phyloP scores from a whole-genome alignment of 2,329 filamentous ascomycete genomes.

The Zasmidium angulare region DNA sequence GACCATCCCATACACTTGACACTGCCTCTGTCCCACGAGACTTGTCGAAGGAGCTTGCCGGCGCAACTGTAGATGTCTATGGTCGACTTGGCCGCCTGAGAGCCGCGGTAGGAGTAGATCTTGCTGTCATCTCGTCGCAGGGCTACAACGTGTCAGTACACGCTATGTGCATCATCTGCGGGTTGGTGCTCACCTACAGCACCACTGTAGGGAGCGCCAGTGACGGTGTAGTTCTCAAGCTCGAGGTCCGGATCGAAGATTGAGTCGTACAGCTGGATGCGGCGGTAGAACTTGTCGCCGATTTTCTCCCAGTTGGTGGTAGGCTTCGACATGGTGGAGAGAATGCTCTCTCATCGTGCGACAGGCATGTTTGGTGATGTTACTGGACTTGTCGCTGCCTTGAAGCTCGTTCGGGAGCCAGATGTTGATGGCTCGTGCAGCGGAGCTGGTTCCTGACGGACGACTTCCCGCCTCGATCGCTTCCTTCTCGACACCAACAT shows the following conservation, averaged over 20 bases:
- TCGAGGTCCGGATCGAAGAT: slow-evolving; percentile 93
- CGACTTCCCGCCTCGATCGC: not conserved
- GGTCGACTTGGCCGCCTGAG: slow-evolving; percentile 70
- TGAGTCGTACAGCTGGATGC: slow-evolving; percentile 86
- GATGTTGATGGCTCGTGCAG: not conserved
- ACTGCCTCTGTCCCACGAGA: slow-evolving; percentile 80
- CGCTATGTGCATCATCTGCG: slow-evolving; percentile 1
- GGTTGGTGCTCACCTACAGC: slow-evolving; percentile 69
- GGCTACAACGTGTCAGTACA: slow-evolving; percentile 55
- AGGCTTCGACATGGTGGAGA: slow-evolving; percentile 54
- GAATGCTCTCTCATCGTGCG: not conserved
- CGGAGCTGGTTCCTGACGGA: not conserved
- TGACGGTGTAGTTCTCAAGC: slow-evolving; percentile 89
- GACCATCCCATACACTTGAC: slow-evolving; percentile 94
- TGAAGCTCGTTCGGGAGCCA: not conserved
- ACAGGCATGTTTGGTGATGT: not conserved
- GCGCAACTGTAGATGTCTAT: slow-evolving; percentile 95
- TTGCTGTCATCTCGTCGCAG: slow-evolving; percentile 87
- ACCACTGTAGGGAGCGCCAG: slow-evolving; percentile 88
- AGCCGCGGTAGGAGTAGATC: slow-evolving; percentile 72
- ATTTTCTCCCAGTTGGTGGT: slow-evolving; percentile 93
- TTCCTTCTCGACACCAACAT: not conserved
- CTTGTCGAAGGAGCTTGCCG: slow-evolving; percentile 69
- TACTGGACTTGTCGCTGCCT: not conserved
- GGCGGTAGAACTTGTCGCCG: slow-evolving; percentile 92